Conservation (phyloP, 306 rosid species). For the Rosa persica region DNA sequence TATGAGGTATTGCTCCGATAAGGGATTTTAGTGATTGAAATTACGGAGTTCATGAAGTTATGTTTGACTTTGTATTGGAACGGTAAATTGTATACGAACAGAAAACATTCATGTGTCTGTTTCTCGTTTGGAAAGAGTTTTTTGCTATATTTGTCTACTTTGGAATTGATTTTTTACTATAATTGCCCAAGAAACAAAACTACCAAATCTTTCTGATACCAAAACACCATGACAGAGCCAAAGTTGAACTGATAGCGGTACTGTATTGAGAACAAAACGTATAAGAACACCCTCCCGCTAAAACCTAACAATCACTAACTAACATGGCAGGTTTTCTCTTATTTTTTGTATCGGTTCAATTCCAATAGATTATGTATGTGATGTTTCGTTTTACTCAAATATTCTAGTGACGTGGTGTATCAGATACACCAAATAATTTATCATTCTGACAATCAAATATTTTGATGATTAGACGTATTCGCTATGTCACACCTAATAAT, state of each 20-base stretch:
- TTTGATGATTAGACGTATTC: no score
- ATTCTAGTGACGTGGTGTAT: no score
- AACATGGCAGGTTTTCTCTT: no score
- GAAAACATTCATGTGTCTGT: background rate
- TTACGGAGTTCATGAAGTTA: background rate
- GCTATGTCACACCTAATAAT: background rate
- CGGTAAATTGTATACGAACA: background rate
- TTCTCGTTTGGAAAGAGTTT: background rate
- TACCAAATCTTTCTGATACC: background rate
- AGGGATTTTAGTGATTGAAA: no score
- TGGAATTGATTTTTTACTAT: background rate
- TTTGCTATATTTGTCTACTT: background rate
- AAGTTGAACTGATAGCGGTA: background rate
- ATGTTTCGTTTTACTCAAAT: no score
- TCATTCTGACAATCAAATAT: no score
- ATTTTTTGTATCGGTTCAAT: no score
- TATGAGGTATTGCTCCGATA: background rate
- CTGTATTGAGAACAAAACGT: background rate
- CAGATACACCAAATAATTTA: no score
- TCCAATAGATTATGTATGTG: no score
- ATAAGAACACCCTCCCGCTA: background rate
- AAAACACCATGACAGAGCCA: background rate
- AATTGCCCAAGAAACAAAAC: background rate
- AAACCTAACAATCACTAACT: background rate
- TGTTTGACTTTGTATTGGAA: background rate